Evolutionary conservation across 345 rosid genomes (phyloP).

Genomic region (Clausena lansium): DNA sequence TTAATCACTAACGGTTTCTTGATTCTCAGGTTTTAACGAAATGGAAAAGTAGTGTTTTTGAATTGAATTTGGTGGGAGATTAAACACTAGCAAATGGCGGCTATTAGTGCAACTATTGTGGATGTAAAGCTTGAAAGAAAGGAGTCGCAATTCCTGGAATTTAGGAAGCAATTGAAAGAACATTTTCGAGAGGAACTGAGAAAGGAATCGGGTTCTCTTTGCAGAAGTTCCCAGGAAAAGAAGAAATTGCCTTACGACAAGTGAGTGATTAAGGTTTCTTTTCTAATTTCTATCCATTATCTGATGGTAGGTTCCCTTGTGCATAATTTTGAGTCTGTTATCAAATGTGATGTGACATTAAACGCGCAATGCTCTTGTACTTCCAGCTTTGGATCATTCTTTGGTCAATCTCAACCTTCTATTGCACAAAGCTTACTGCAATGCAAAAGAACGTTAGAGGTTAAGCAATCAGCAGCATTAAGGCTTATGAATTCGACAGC

Average conservation of each 20-base stretch:
- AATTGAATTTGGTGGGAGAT: background rate
- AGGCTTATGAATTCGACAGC: background rate
- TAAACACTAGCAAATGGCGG: background rate
- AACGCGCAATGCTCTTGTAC: background rate
- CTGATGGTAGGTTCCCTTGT: background rate
- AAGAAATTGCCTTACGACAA: background rate
- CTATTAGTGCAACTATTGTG: background rate
- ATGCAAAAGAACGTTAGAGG: background rate
- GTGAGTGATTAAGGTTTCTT: background rate
- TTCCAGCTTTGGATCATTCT: conserved; percentile 5
- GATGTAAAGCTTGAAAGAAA: background rate
- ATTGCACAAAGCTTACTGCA: background rate
- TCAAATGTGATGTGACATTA: background rate
- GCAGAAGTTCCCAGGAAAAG: background rate
- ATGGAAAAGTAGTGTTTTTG: background rate
- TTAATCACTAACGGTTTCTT: no score
- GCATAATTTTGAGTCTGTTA: no score
- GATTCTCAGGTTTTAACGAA: background rate
- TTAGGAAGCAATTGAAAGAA: background rate
- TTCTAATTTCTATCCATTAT: background rate
- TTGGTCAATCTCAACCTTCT: background rate
- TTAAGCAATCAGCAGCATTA: background rate
- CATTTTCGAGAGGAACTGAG: background rate
- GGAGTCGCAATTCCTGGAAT: background rate
- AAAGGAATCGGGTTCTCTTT: background rate